Evolutionary conservation across 805 yeast species (phyloP).

Genomic region (Candida arabinofermentans): DNA sequence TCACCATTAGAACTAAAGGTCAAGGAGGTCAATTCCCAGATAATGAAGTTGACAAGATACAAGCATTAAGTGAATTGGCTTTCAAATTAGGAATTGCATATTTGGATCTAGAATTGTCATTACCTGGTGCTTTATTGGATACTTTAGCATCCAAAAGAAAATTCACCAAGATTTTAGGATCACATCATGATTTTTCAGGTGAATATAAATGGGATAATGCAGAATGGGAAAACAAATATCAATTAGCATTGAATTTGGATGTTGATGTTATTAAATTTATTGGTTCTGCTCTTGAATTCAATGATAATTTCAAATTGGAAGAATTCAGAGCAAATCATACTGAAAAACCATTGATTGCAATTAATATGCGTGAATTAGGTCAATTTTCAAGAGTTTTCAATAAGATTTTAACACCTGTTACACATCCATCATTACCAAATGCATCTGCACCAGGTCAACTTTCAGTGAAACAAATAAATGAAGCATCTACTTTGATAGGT

Average conservation of each 20-base stretch:
- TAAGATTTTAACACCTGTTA: conserved; percentile 75
- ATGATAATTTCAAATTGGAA: conserved; percentile 72
- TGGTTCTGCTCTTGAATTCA: conserved; percentile 61
- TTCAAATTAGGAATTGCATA: conserved; percentile 75
- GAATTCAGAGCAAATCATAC: conserved; percentile 56
- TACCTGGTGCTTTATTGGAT: conserved; percentile 53
- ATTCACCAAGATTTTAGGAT: conserved; percentile 71
- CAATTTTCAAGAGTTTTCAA: conserved; percentile 78
- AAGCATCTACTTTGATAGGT: conserved; percentile 55
- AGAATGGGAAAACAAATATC: conserved; percentile 73
- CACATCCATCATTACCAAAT: conserved; percentile 62
- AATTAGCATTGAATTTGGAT: conserved; percentile 58
- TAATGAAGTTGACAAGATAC: conserved; percentile 42
- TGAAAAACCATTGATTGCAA: conserved; percentile 67
- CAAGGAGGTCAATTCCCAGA: conserved; percentile 87
- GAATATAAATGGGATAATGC: conserved; percentile 57
- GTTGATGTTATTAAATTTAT: conserved; percentile 81
- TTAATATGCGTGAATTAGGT: conserved; percentile 76
- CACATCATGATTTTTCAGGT: conserved; percentile 75
- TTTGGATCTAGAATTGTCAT: conserved; percentile 74
- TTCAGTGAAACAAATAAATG: conserved; percentile 60
- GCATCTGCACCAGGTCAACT: conserved; percentile 82
- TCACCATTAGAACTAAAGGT: conserved; percentile 68
- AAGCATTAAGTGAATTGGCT: conserved; percentile 54
- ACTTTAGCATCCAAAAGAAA: conserved; percentile 49